Conservation (phyloP, 371 early-diverging fungal genomes). For the Enterocytospora artemiae region DNA sequence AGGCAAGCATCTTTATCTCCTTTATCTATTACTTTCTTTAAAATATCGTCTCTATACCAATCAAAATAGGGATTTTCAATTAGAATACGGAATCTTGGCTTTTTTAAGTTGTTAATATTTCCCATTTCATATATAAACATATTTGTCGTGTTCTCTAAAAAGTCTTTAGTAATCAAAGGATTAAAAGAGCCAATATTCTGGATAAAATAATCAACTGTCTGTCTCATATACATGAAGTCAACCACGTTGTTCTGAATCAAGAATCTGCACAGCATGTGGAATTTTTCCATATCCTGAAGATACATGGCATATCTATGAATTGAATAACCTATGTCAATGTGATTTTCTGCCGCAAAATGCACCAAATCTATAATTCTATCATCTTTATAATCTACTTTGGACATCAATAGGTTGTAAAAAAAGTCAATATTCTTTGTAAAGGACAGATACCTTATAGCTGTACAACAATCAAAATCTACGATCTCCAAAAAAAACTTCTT, state of each 20-base stretch:
- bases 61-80: not conserved
- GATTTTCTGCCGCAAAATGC: constrained; percentile 15
- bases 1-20: not conserved
- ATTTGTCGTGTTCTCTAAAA: not conserved
- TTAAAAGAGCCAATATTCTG: constrained; percentile 3
- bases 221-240: not conserved
- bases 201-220: constrained; percentile 10
- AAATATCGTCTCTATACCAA: not conserved
- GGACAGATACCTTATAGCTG: constrained; percentile 22
- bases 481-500: constrained; percentile 5
- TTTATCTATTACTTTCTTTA: not conserved
- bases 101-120: not conserved
- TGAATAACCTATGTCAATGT: not conserved
- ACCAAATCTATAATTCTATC: constrained; percentile 17
- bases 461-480: constrained; percentile 7
- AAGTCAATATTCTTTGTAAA: constrained; percentile 7
- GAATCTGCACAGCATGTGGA: not conserved
- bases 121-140: not conserved
- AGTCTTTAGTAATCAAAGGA: not conserved
- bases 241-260: not conserved
- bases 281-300: constrained; percentile 5
- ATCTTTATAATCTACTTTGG: not conserved
- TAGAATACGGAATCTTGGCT: not conserved
- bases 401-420: constrained; percentile 7
- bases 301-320: not conserved